Conservation (phyloP, 345 rosid genomes). For the Erucastrum elatum region DNA sequence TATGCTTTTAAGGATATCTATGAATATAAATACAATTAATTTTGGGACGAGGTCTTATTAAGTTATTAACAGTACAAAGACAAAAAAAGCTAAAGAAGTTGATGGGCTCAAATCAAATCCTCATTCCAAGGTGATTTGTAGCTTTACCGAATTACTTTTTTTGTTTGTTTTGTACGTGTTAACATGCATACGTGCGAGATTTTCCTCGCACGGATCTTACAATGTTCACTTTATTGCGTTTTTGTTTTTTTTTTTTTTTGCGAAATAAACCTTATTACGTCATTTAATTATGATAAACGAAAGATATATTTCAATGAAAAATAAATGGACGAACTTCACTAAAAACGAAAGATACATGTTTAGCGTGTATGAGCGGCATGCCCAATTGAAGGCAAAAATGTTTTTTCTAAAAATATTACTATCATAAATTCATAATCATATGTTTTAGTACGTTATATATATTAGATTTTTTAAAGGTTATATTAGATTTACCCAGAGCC, state of each 20-base stretch:
- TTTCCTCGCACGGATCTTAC: background rate
- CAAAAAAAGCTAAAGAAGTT: background rate
- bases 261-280: too few relatives aligned
- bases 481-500: background rate
- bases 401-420: too few relatives aligned
- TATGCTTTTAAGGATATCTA: background rate
- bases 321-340: too few relatives aligned
- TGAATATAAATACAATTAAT: background rate
- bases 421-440: too few relatives aligned
- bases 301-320: too few relatives aligned
- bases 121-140: background rate
- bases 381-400: too few relatives aligned
- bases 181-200: conserved; percentile 24
- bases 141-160: background rate
- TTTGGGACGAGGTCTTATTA: background rate
- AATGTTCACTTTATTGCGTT: too few relatives aligned
- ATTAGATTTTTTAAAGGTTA: background rate
- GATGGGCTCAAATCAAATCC: background rate
- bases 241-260: too few relatives aligned
- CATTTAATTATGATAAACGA: too few relatives aligned
- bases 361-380: too few relatives aligned
- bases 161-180: conserved; percentile 33
- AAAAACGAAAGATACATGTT: too few relatives aligned
- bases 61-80: background rate
- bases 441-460: too few relatives aligned